Evolutionary conservation across 1,284 basidiomycete genomes (phyloP), one percentile per base, ranked within the genome.

Genomic region (Fomitopsis pinicola): DNA sequence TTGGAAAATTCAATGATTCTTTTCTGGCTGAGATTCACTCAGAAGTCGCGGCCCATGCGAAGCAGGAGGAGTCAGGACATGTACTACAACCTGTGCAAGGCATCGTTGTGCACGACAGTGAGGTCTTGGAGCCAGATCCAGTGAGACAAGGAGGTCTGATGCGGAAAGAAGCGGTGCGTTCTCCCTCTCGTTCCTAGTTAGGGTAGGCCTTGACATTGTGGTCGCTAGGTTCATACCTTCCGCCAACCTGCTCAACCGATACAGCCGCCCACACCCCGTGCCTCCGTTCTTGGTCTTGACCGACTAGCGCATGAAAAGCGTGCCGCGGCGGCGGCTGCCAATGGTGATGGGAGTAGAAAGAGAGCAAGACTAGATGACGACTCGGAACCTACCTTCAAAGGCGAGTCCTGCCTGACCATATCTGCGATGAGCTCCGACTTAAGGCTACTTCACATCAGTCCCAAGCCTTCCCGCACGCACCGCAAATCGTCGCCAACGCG

Each of bases 271-370:
- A 89, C 88, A 15, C 88, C 89, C 4, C 80, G 89, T 42, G 75
- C 84, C 0, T 97, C 94, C 1, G 69, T 93, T 1, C 83, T 97
- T 0, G 95, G 95, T 0, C 80, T 98, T 5, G 95, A 98, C 72
- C 83, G 82, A 38, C 81, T 98, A 2, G 95, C 96, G 0, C 86
- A 84, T 61, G 93, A 96, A 72, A 98, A 97, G 75, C 80, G 92
- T 53, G 85, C 83, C 14, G 85, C 87, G 2, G 81, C 78, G 1
- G 79, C 78, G 0, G 69, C 59, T 0, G 68, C 75, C 69, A 77
- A 77, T 64, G 76, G 72, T 55, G 84, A 81, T 30, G 75, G 78
- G 7, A 80, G 79, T 63, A 79, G 85, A 67, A 97, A 96, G 78
- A 87, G 83, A 62, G 77, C 82, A 8, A 84, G 82, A 64, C 67